Conservation (phyloP, 305 asterid species). For the Nicotiana rustica region DNA sequence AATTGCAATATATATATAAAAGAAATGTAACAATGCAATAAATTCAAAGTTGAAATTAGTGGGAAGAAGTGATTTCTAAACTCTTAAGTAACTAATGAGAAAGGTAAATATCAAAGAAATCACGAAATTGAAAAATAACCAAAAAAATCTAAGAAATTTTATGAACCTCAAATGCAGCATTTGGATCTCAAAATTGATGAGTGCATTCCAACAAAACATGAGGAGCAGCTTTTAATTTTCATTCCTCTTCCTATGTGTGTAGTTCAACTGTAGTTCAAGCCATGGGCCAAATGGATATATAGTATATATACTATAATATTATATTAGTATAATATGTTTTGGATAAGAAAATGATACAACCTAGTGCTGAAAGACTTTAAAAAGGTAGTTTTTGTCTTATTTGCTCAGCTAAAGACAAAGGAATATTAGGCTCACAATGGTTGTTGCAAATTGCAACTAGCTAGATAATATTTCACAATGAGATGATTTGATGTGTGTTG, state of each 20-base stretch:
- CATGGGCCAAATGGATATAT: neutral
- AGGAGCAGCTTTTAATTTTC: neutral
- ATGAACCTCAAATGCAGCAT: constrained; percentile 22
- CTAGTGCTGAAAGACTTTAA: neutral
- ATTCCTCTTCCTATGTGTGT: neutral
- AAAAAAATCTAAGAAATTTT: neutral
- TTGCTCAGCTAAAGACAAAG: neutral
- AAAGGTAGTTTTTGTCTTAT: neutral
- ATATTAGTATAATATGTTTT: neutral
- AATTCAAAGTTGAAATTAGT: neutral
- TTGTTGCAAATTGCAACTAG: neutral
- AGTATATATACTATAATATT: neutral
- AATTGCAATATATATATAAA: no score
- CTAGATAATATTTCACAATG: neutral
- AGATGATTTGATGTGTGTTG: neutral
- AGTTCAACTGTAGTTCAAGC: neutral
- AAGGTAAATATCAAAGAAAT: neutral
- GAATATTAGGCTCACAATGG: neutral
- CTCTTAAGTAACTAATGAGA: neutral
- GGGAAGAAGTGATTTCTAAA: neutral
- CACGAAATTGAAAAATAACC: neutral
- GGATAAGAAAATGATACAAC: neutral
- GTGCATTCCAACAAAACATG: neutral
- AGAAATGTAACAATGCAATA: neutral
- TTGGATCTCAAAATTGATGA: neutral